phyloP scores from a whole-genome alignment of 257 asterid species.

The Handroanthus guayacan region DNA sequence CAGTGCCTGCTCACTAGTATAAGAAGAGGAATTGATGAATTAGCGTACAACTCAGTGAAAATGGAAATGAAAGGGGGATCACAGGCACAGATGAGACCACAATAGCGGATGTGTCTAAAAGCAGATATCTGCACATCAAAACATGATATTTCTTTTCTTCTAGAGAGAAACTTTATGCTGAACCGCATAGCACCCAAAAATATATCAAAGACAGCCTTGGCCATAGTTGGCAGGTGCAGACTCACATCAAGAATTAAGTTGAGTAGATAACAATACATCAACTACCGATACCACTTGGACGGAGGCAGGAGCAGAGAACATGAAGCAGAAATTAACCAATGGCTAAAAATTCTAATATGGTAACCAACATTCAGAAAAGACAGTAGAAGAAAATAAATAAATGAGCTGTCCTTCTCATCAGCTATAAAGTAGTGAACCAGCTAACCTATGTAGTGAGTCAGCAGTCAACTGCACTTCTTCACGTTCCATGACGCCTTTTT shows the following conservation, averaged over 20 bases:
- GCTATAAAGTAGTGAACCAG: slow-evolving; percentile 34
- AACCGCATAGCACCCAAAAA: no score
- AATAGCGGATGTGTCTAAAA: background rate
- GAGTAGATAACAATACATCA: slow-evolving; percentile 11
- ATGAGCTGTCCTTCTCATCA: slow-evolving; percentile 16
- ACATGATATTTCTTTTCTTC: background rate
- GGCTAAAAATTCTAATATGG: slow-evolving; percentile 1
- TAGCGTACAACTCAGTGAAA: slow-evolving; percentile 11
- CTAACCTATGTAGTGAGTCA: slow-evolving; percentile 90
- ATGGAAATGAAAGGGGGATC: background rate
- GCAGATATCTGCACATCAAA: slow-evolving; percentile 14
- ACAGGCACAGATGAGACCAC: background rate
- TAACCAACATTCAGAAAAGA: slow-evolving; percentile 8
- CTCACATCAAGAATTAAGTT: background rate
- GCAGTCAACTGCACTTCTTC: slow-evolving; percentile 95
- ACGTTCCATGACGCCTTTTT: slow-evolving; percentile 92
- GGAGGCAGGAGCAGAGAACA: slow-evolving; percentile 15
- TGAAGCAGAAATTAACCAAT: slow-evolving; percentile 9
- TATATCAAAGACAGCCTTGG: no score
- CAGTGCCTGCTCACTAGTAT: background rate
- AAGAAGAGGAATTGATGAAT: slow-evolving; percentile 21
- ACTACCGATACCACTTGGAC: slow-evolving; percentile 12
- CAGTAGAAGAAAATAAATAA: slow-evolving; percentile 18
- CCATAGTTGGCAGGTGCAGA: no score
- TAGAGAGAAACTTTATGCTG: no score